Evolutionary conservation across 23 red algal genomes (phyloP).

Genomic region (Gracilaria gracilis): DNA sequence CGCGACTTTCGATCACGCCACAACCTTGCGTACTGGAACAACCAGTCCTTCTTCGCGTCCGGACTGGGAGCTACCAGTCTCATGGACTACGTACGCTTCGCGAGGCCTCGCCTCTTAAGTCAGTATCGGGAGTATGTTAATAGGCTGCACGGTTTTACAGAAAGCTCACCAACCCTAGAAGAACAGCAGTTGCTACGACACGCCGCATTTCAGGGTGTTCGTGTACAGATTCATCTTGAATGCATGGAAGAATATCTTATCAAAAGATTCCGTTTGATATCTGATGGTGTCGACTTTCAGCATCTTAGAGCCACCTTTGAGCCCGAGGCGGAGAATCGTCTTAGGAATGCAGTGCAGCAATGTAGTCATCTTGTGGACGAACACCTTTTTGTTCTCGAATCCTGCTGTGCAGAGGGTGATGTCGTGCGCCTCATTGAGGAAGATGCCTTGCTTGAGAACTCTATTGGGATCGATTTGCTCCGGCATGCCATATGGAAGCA

Average conservation of each 20-base stretch:
- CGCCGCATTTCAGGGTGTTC: slow-evolving; percentile 26
- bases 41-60: slow-evolving; percentile 85
- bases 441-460: slow-evolving; percentile 62
- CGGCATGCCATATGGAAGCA: slow-evolving; percentile 56
- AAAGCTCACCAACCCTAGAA: not conserved
- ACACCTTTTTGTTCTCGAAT: not conserved
- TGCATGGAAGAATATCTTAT: slow-evolving; percentile 66
- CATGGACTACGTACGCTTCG: slow-evolving; percentile 74
- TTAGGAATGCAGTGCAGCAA: slow-evolving; percentile 28
- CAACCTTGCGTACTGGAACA: slow-evolving; percentile 93
- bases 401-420: not conserved
- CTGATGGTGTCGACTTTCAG: slow-evolving; percentile 39
- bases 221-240: slow-evolving; percentile 23
- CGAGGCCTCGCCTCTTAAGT: slow-evolving; percentile 51
- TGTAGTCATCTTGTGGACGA: slow-evolving; percentile 30
- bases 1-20: slow-evolving; percentile 71
- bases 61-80: slow-evolving; percentile 90
- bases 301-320: slow-evolving; percentile 35
- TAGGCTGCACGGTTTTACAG: not conserved
- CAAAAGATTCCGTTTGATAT: slow-evolving; percentile 63
- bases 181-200: not conserved
- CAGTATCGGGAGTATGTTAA: slow-evolving; percentile 73
- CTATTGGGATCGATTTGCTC: slow-evolving; percentile 43
- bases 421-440: slow-evolving; percentile 46
- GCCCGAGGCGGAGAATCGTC: not conserved